Evolutionary conservation across 2,329 filamentous ascomycete species (phyloP).

Genomic region (Pseudopyricularia cyperi): DNA sequence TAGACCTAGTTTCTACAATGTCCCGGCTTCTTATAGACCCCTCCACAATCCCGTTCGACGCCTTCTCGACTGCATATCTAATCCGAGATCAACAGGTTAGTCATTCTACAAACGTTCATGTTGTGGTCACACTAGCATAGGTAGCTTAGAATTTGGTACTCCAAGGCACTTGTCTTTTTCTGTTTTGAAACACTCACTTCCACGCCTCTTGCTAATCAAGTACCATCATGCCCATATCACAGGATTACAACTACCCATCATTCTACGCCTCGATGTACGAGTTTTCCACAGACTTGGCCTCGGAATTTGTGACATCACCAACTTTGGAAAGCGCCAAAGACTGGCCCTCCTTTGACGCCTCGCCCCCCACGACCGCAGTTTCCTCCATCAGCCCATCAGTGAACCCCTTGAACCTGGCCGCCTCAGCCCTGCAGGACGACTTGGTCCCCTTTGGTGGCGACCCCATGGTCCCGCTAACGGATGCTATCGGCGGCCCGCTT

Average conservation of each 20-base stretch:
- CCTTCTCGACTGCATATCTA: slow-evolving; percentile 3
- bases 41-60: slow-evolving; percentile 2
- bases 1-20: background rate
- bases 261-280: background rate
- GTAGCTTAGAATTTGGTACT: too few relatives aligned
- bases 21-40: background rate
- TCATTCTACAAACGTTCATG: background rate
- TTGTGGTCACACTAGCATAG: too few relatives aligned
- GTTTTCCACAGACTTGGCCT: background rate
- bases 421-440: slow-evolving; percentile 4
- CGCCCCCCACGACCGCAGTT: slow-evolving; percentile 13
- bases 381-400: slow-evolving; percentile 19
- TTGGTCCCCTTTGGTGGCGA: slow-evolving; percentile 12
- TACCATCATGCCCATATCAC: background rate
- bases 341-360: slow-evolving; percentile 12
- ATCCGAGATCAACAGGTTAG: slow-evolving; percentile 1
- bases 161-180: too few relatives aligned
- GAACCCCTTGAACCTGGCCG: slow-evolving; percentile 19
- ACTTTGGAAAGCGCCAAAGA: slow-evolving; percentile 1
- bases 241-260: slow-evolving; percentile 1
- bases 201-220: background rate
- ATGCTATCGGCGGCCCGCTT: slow-evolving; percentile 12
- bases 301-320: background rate
- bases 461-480: slow-evolving; percentile 4
- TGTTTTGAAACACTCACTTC: too few relatives aligned